Evolutionary conservation across 257 asterid genomes (phyloP), one percentile per base, ranked within the genome.

Genomic region (Jasminum sambac): DNA sequence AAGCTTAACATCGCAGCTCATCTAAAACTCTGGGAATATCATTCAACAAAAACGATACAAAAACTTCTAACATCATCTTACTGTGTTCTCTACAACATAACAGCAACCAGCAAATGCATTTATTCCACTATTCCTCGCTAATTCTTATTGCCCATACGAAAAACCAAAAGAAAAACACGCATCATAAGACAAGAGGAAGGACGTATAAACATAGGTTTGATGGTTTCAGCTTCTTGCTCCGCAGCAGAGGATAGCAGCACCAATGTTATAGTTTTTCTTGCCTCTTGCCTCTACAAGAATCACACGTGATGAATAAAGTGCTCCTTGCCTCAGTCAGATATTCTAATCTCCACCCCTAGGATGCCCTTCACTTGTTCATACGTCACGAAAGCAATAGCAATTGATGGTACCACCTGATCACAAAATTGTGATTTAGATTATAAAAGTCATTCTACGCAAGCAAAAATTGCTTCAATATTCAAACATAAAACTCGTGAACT

Each of bases 341-440:
- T 93, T 75, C 90, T 87, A 78, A 90, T 84, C 79, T 93, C 96
- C 55, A 91, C 95, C 25, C 97, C 95, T 42, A 92, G 83, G 11
- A 87, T 65, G 78, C 80, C 90, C 81, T 89, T 92, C 87, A 89
- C 94, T 88, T 92, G 98, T 81, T 92, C 98, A 63, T 92, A 92
- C 39, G 98, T 83, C 82, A 92, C 98, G 43, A 92, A 92, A 2
- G 98, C 96, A 61, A 92, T 86, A 50, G 98, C 96, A 71, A 92
- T 92, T 65, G 98, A 92, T 21, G 98, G 98, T 21, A 92, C 95
- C 40, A 92, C 98, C 98, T 92, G 87, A 77, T 77, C 34, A 81
- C 17, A 67, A 50, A 76, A 69, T 13, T 52, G 64, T 24, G 57
- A 64, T 19, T 17, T 17, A 17, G 68, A 77, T 23, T 65, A 74